Conservation (phyloP, 352 stramenopile species). For the Phytophthora citricola region DNA sequence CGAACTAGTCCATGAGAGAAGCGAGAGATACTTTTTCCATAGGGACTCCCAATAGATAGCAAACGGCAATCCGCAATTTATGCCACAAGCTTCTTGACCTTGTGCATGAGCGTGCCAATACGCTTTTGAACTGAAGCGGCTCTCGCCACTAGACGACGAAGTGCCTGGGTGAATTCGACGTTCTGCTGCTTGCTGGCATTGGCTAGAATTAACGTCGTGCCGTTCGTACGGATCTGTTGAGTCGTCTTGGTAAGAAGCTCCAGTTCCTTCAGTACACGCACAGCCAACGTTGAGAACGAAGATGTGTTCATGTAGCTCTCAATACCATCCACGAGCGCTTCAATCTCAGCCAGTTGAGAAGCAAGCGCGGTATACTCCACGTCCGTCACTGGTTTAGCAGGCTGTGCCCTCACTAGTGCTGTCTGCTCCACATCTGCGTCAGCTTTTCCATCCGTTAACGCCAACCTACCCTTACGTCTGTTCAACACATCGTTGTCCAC, state of each 20-base stretch:
- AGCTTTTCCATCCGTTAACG: constrained; percentile 25
- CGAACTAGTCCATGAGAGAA: constrained; percentile 2
- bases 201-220: constrained; percentile 65
- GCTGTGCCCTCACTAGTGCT: constrained; percentile 25
- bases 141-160: constrained; percentile 62
- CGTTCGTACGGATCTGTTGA: constrained; percentile 72
- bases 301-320: constrained; percentile 47
- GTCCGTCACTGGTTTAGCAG: constrained; percentile 33
- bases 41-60: constrained; percentile 25
- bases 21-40: neutral
- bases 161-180: constrained; percentile 43
- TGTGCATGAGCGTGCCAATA: constrained; percentile 52
- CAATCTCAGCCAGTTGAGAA: constrained; percentile 63
- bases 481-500: constrained; percentile 25
- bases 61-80: constrained; percentile 17
- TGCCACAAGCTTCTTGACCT: constrained; percentile 26
- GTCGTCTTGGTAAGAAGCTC: constrained; percentile 63
- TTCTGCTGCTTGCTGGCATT: constrained; percentile 54
- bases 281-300: constrained; percentile 50
- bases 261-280: constrained; percentile 55
- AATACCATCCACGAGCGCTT: constrained; percentile 66
- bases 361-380: constrained; percentile 47
- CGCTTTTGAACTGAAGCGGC: constrained; percentile 55
- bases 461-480: constrained; percentile 28
- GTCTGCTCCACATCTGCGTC: constrained; percentile 4